Base-by-base conservation (phyloP, 2,329 filamentous ascomycete species). In the Aspergillus neotritici region DNA sequence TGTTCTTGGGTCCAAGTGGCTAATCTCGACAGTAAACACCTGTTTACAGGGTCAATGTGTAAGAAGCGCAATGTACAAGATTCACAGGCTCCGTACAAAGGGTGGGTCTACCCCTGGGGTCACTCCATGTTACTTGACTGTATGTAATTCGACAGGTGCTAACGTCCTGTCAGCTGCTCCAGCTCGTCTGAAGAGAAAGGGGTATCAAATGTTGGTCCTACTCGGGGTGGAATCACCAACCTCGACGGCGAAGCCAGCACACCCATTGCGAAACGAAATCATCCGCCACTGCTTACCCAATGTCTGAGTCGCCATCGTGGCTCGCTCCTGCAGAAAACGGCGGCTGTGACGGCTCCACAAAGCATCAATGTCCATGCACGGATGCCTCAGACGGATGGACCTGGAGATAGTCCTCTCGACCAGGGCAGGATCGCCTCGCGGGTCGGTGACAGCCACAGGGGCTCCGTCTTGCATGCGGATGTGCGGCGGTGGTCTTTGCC, bases 341-440 rank as follows among this genome's bases (percentile, higher is more conserved):
- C 52, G n/a, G 54, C 59, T 8, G 43, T 57, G 4, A 53, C 58
- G 25, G 49, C 55, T 17, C 53, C 57, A n/a, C 57, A 58, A 25
- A 59, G 56, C 32, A 51, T 62, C 33, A 62, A 58, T 41, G 58
- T 53, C 8, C 58, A 62, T 44, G 61, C 54, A 2, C 56, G 54
- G 37, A 46, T 63, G 8, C 59, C 59, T 30, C 48, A 52, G 12
- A 58, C 58, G 38, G 62, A 64, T 40, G 60, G 61, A 8, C 41
- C 55, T n/a, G 54, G 46, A 13, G 57, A 60, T 35, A 29, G 7
- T 25, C 21, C 33, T 15, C 34, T 49, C n/a, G 31, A 29, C 31
- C 31, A 31, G 31, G 30, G 33, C 25, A 31, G 12, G 14, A 28
- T 37, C 7, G 30, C 31, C 13, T 31, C 34, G 4, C 17, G 37